phyloP scores from a whole-genome alignment of 768 basidiomycete genomes.

The Lentinula edodes region DNA sequence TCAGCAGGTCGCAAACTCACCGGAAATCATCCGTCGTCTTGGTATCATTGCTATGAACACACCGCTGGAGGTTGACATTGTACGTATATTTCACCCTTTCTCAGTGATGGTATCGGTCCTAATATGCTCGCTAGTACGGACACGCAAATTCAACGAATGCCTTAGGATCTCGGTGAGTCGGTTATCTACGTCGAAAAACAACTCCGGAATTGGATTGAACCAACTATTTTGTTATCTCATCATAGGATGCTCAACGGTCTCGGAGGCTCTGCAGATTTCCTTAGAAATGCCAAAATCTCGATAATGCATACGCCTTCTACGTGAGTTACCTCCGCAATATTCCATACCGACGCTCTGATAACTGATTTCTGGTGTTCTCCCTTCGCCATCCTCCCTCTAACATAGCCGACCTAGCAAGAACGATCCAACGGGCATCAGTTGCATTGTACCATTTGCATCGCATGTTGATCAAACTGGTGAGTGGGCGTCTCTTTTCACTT shows the following conservation, averaged over 20 bases:
- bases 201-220: too few relatives aligned
- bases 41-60: conserved; percentile 50
- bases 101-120: background rate
- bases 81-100: conserved; percentile 13
- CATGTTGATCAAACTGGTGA: conserved; percentile 45
- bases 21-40: conserved; percentile 41
- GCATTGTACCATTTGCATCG: conserved; percentile 42
- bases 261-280: conserved; percentile 43
- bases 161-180: conserved; percentile 31
- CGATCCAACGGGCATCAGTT: conserved; percentile 44
- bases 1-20: conserved; percentile 46
- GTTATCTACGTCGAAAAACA: too few relatives aligned
- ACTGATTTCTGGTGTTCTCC: background rate
- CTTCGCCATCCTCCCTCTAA: background rate
- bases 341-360: background rate
- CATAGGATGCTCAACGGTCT: conserved; percentile 42
- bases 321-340: conserved; percentile 13
- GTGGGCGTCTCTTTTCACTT: conserved; percentile 4
- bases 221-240: background rate
- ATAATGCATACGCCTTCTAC: conserved; percentile 47
- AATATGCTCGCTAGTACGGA: conserved; percentile 26
- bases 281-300: conserved; percentile 43
- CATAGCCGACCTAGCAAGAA: conserved; percentile 37
- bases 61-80: conserved; percentile 44
- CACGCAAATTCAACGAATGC: conserved; percentile 47